Percentiles rank a stretch among this genome's conserved stretches.
These are phyloP conservation scores for Penicillium frequentans DNA, from an alignment of 2,329 filamentous ascomycete genomes.

Conservation along the genomic window DNA sequence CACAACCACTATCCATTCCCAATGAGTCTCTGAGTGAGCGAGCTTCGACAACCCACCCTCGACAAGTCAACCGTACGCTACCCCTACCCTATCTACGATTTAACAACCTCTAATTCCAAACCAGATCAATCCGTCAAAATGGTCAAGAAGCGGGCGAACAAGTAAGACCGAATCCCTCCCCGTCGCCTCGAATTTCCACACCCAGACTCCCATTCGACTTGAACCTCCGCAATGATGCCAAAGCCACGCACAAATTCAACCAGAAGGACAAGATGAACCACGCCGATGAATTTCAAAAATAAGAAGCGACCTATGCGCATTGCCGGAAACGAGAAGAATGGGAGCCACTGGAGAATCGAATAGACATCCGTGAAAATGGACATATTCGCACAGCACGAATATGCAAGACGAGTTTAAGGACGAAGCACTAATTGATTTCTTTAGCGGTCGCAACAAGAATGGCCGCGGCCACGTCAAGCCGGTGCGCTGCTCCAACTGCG, in stretches of 20 bases:
- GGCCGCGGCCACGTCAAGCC: constrained; percentile 99
- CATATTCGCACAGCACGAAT: constrained; percentile 2
- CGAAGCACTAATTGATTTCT: constrained; percentile 25
- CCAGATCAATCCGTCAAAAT: constrained; percentile 59
- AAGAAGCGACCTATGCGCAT: constrained; percentile 14
- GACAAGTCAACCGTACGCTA: constrained; percentile 42
- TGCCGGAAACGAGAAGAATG: constrained; percentile 20
- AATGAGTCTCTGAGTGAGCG: constrained; percentile 33
- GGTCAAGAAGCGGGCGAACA: constrained; percentile 76
- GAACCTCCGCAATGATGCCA: constrained; percentile 27
- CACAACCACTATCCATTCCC: constrained; percentile 36
- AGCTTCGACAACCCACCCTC: constrained; percentile 41
- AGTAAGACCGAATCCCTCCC: constrained; percentile 53
- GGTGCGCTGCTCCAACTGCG: constrained; percentile 90
- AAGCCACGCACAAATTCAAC: constrained; percentile 9
- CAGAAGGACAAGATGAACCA: neutral
- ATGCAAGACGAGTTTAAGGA: constrained; percentile 6
- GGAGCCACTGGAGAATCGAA: constrained; percentile 15
- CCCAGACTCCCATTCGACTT: constrained; percentile 27
- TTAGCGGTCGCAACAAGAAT: constrained; percentile 98
- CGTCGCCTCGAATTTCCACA: constrained; percentile 12
- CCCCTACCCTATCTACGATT: constrained; percentile 21
- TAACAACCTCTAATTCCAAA: constrained; percentile 20
- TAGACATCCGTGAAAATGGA: neutral
- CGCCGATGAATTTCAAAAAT: neutral